These are phyloP conservation scores for Aspergillus fumigatiaffinis DNA, from an alignment of 2,329 filamentous ascomycete genomes.

Conservation along the genomic window DNA sequence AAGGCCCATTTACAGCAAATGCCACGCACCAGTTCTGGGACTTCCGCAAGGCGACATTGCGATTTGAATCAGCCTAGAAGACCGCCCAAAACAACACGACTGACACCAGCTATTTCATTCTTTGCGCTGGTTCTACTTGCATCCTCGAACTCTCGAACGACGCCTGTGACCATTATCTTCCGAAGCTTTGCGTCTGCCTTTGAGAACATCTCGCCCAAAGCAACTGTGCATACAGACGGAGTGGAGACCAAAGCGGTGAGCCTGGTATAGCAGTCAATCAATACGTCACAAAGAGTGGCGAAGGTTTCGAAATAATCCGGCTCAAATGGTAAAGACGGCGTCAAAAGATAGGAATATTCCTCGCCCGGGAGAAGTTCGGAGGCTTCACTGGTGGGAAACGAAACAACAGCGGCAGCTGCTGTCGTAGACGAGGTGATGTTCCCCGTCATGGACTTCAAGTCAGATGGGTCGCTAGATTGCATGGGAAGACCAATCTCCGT, in stretches of 20 bases:
- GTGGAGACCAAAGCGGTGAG: slow-evolving; percentile 72
- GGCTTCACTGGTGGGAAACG: slow-evolving; percentile 46
- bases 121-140: slow-evolving; percentile 71
- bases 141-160: slow-evolving; percentile 92
- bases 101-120: slow-evolving; percentile 77
- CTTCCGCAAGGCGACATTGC: neutral
- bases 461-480: slow-evolving; percentile 45
- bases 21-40: neutral
- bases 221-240: slow-evolving; percentile 65
- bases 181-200: slow-evolving; percentile 84
- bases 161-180: slow-evolving; percentile 82
- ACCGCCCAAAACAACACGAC: slow-evolving; percentile 84
- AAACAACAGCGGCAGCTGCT: slow-evolving; percentile 35
- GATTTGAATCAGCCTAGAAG: slow-evolving; percentile 54
- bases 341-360: slow-evolving; percentile 83
- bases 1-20: neutral
- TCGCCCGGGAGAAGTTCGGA: slow-evolving; percentile 71
- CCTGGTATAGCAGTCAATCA: slow-evolving; percentile 86
- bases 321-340: slow-evolving; percentile 90
- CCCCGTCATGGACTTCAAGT: slow-evolving; percentile 44
- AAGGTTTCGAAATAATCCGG: slow-evolving; percentile 98
- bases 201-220: slow-evolving; percentile 76
- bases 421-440: slow-evolving; percentile 36
- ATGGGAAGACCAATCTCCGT: slow-evolving; percentile 57
- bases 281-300: slow-evolving; percentile 86